Conservation (phyloP, 306 rosid genomes). For the Lagenaria siceraria region DNA sequence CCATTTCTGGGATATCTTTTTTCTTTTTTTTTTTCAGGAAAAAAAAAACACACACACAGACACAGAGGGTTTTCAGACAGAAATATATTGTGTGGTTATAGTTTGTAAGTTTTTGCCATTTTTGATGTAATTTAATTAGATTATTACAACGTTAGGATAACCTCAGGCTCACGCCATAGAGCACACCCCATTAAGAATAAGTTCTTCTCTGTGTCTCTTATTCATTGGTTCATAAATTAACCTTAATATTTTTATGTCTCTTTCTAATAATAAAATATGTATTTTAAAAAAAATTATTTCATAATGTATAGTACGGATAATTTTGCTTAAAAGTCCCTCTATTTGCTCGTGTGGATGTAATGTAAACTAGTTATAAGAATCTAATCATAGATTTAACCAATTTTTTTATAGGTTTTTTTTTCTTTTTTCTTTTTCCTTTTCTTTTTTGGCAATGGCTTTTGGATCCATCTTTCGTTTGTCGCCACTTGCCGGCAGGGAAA, state of each 20-base stretch:
- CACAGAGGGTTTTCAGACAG: neutral
- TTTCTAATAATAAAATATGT: neutral
- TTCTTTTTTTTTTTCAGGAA: neutral
- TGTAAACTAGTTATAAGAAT: neutral
- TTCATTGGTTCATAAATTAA: neutral
- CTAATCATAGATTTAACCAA: slow-evolving; percentile 1
- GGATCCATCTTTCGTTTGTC: neutral
- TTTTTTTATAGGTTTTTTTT: too few relatives aligned
- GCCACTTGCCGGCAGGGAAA: slow-evolving; percentile 7
- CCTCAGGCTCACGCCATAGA: slow-evolving; percentile 5
- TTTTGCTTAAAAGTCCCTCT: neutral
- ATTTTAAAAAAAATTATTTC: neutral
- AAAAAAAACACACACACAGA: neutral
- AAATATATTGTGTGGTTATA: neutral
- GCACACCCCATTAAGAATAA: neutral
- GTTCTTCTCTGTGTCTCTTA: neutral
- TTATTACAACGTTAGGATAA: slow-evolving; percentile 1
- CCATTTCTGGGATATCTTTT: neutral
- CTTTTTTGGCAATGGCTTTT: neutral
- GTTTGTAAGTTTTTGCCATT: neutral
- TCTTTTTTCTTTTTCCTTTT: too few relatives aligned
- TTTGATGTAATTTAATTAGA: neutral
- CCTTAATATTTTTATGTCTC: neutral
- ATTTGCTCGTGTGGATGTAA: neutral
- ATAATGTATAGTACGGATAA: neutral